Percentiles rank a stretch among this genome's conserved stretches.
Evolutionary conservation across 805 yeast species (phyloP).

Genomic region (Monosporozyma yasuniensis): DNA sequence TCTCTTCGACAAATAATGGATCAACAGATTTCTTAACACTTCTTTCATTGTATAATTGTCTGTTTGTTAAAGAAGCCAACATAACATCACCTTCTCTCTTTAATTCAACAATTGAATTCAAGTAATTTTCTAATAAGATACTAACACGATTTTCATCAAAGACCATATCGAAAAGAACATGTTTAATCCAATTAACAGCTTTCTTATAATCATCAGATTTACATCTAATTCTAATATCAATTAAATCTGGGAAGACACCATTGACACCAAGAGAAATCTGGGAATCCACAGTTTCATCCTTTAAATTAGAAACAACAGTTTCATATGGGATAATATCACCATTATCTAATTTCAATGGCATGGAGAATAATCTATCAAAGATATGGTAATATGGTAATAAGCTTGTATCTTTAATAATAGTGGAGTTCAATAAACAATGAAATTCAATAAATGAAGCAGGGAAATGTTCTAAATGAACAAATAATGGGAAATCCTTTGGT

Average conservation of each 20-base stretch:
- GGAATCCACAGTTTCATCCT: slow-evolving; percentile 62
- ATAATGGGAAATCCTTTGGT: slow-evolving; percentile 51
- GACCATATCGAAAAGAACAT: slow-evolving; percentile 52
- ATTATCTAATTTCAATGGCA: slow-evolving; percentile 59
- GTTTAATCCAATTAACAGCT: slow-evolving; percentile 70
- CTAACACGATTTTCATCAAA: slow-evolving; percentile 68
- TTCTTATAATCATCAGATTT: slow-evolving; percentile 50
- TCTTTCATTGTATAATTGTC: slow-evolving; percentile 44
- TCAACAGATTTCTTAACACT: slow-evolving; percentile 63
- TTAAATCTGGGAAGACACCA: slow-evolving; percentile 55
- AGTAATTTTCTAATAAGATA: slow-evolving; percentile 39
- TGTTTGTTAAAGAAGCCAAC: slow-evolving; percentile 53
- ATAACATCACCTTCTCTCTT: slow-evolving; percentile 41
- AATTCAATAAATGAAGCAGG: slow-evolving; percentile 72
- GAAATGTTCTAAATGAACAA: slow-evolving; percentile 69
- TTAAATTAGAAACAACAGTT: slow-evolving; percentile 62
- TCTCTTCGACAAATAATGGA: slow-evolving; percentile 51
- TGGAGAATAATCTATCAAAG: slow-evolving; percentile 55
- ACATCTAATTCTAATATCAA: slow-evolving; percentile 53
- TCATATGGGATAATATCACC: slow-evolving; percentile 58
- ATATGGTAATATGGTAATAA: slow-evolving; percentile 59
- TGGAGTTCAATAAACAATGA: slow-evolving; percentile 49
- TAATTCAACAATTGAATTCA: slow-evolving; percentile 32
- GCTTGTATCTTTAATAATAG: slow-evolving; percentile 37
- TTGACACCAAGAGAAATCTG: slow-evolving; percentile 49